A percentile compares a stretch with the other conserved stretches of the same genome.
Evolutionary conservation across 106 monocot species (phyloP).

Genomic region (Dendrobium chrysotoxum): DNA sequence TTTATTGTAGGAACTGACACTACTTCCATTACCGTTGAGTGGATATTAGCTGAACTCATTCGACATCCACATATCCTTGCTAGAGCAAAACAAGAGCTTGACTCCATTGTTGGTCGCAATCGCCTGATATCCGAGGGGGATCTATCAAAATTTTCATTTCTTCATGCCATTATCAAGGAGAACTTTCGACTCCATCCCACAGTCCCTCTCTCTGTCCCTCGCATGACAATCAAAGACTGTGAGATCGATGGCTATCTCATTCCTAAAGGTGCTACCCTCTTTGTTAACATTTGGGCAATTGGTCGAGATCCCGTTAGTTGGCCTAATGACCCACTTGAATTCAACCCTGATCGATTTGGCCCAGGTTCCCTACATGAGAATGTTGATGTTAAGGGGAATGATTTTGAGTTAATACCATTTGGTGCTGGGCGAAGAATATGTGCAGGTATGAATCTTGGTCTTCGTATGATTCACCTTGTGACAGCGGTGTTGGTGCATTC

Average conservation of each 20-base stretch:
- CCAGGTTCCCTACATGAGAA: slow-evolving; percentile 8
- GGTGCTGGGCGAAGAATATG: slow-evolving; percentile 40
- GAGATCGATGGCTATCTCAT: slow-evolving; percentile 31
- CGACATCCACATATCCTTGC: slow-evolving; percentile 28
- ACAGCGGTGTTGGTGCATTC: slow-evolving; percentile 24
- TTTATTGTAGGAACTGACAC: slow-evolving; percentile 41
- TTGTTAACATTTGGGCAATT: slow-evolving; percentile 47
- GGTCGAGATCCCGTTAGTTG: slow-evolving; percentile 20
- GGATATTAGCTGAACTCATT: slow-evolving; percentile 28
- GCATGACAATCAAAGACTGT: slow-evolving; percentile 16
- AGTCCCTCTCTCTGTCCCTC: slow-evolving; percentile 31
- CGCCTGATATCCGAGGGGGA: slow-evolving; percentile 30
- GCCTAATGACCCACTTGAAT: slow-evolving; percentile 25
- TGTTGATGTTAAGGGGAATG: slow-evolving; percentile 26
- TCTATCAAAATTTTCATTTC: slow-evolving; percentile 21
- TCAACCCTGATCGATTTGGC: slow-evolving; percentile 26
- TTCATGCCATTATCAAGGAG: slow-evolving; percentile 34
- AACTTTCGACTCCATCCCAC: slow-evolving; percentile 40
- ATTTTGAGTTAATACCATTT: slow-evolving; percentile 40
- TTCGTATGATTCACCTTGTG: slow-evolving; percentile 37
- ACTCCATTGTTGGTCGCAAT: slow-evolving; percentile 22
- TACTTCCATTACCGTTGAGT: slow-evolving; percentile 28
- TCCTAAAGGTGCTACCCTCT: slow-evolving; percentile 15
- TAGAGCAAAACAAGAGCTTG: slow-evolving; percentile 28
- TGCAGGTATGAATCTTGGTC: slow-evolving; percentile 26